Conservation (phyloP, 345 rosid species). For the Eucalyptus tenuipes region DNA sequence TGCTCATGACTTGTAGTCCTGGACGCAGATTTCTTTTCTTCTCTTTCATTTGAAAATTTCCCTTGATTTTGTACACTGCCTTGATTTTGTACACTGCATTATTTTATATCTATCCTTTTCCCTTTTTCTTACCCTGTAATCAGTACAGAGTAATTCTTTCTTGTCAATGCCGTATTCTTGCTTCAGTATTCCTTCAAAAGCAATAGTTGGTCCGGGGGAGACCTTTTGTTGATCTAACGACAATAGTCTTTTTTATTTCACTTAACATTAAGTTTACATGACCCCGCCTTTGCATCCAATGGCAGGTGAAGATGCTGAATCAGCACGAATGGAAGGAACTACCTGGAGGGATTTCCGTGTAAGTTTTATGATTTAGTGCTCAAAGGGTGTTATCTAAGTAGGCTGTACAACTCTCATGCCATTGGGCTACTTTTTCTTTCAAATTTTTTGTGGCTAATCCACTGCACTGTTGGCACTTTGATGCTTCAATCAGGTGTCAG, state of each 20-base stretch:
- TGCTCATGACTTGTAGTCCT: not conserved
- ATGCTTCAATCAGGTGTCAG: constrained; percentile 39
- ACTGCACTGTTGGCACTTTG: not conserved
- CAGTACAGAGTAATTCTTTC: not conserved
- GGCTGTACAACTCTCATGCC: not conserved
- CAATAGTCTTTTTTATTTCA: not conserved
- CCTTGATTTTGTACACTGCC: not conserved
- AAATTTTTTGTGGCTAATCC: not conserved
- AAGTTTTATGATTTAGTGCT: not conserved
- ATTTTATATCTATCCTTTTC: not conserved
- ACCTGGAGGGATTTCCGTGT: constrained; percentile 58
- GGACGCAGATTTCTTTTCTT: not conserved
- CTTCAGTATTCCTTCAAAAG: not conserved
- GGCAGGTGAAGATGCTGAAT: constrained; percentile 48
- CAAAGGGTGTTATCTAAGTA: not conserved
- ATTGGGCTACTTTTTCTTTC: not conserved
- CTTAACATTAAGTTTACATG: not conserved
- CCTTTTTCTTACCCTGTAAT: not conserved
- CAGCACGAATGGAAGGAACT: constrained; percentile 36
- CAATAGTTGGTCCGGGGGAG: not conserved
- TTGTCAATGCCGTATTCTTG: not conserved
- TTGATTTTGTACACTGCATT: not conserved
- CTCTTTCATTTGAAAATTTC: not conserved
- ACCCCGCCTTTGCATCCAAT: not conserved
- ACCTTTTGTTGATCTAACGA: not conserved